Conservation (phyloP, 78 protist species). For the Isochrysis galbana region DNA sequence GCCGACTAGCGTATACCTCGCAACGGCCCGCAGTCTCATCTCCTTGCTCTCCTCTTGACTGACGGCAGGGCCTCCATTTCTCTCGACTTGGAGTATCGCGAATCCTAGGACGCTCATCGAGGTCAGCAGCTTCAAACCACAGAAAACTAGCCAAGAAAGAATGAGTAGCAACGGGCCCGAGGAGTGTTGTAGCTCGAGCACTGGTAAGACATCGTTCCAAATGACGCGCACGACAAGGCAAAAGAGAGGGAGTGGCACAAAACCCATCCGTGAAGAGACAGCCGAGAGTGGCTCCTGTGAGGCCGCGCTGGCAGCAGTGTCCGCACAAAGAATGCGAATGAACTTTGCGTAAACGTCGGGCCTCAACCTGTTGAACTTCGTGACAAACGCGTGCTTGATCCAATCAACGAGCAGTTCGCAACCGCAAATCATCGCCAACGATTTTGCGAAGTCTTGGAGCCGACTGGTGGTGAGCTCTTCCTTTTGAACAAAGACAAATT, state of each 20-base stretch:
- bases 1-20: not conserved
- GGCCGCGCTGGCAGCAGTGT: not conserved
- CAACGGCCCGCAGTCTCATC: not conserved
- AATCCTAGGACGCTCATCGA: not conserved
- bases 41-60: not conserved
- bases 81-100: not conserved
- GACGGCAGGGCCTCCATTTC: not conserved
- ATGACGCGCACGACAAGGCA: conserved; percentile 42
- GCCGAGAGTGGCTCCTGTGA: not conserved
- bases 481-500: conserved; percentile 16
- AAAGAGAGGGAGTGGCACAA: conserved; percentile 40
- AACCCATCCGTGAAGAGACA: conserved; percentile 13
- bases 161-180: not conserved
- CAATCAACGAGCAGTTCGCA: conserved; percentile 77
- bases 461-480: not conserved
- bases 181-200: not conserved
- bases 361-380: conserved; percentile 67
- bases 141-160: not conserved
- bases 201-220: not conserved
- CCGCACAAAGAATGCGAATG: not conserved
- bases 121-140: not conserved
- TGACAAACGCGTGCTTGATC: conserved; percentile 86
- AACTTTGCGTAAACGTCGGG: not conserved
- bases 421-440: conserved; percentile 22
- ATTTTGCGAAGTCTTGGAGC: not conserved